phyloP scores from a whole-genome alignment of 2,329 filamentous ascomycete genomes.

The Ophioceras dolichostomum region DNA sequence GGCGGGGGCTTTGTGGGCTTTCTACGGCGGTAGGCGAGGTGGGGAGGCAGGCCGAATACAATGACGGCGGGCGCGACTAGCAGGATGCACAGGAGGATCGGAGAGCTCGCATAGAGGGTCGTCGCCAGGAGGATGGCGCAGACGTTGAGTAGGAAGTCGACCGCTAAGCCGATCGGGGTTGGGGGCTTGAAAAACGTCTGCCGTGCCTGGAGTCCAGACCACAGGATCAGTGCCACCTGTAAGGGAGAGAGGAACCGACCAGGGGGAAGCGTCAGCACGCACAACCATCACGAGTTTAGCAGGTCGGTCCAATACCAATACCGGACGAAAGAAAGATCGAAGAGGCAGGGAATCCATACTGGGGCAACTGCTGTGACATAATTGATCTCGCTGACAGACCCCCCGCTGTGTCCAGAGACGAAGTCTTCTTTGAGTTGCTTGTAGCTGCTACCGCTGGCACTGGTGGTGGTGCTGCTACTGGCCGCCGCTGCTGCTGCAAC shows the following conservation, averaged over 20 bases:
- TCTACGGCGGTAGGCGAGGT: slow-evolving; percentile 28
- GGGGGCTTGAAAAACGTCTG: slow-evolving; percentile 76
- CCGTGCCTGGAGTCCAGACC: slow-evolving; percentile 78
- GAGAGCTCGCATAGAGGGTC: slow-evolving; percentile 69
- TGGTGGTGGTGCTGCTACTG: slow-evolving; percentile 26
- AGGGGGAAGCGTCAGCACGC: not conserved
- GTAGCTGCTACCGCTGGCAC: slow-evolving; percentile 45
- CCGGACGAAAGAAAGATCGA: not conserved
- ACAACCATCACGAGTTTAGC: too few species aligned
- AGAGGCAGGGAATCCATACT: slow-evolving; percentile 36
- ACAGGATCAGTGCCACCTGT: slow-evolving; percentile 71
- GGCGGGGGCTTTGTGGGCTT: slow-evolving; percentile 36
- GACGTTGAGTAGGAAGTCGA: slow-evolving; percentile 85
- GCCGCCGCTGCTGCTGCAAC: too few species aligned
- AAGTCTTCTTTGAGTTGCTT: slow-evolving; percentile 92
- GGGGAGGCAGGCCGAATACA: slow-evolving; percentile 40
- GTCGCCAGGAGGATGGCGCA: slow-evolving; percentile 70
- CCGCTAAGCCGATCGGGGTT: slow-evolving; percentile 50
- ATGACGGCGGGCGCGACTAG: slow-evolving; percentile 60
- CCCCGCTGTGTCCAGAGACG: slow-evolving; percentile 81
- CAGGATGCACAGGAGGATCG: slow-evolving; percentile 62
- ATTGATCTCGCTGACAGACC: slow-evolving; percentile 76
- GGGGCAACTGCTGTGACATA: slow-evolving; percentile 74
- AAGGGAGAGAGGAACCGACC: slow-evolving; percentile 4
- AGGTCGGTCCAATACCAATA: too few species aligned